Base-by-base conservation (phyloP, 202 grass and related monocot species). In the Carex sylvatica region DNA sequence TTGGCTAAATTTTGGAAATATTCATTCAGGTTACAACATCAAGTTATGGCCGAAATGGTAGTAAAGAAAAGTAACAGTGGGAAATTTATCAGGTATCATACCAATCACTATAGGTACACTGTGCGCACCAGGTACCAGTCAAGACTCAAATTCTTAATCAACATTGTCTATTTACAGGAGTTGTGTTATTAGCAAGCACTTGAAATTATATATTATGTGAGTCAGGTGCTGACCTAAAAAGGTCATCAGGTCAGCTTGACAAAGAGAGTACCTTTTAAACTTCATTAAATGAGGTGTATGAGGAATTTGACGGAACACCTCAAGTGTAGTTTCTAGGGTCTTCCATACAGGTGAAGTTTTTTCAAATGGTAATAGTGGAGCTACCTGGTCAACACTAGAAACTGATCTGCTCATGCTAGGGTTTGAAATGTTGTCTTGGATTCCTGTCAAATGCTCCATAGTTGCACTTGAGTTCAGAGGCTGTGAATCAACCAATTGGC, bases 291-390 rank as follows among this genome's bases (percentile, higher is more conserved):
- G 79, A 60, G 91, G 91, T 19, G 5, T 74, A 66, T 94, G 91
- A 0, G 88, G 85, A 65, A 83, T 65, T n/a, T 15, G n/a, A 19
- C 9, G 62, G 82, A 94, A 97, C 49, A 97, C 68, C 22, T 89
- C 80, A 80, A 88, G 79, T 65, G 91, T 84, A 28, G 86, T 83
- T 42, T 90, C 84, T 16, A 94, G 65, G 2, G 84, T 83, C 79
- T 88, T 61, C 94, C 94, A 97, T 40, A 94, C 0, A 1, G 83
- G 65, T 5, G 81, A 94, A 55, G 44, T 87, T 78, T 86, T 94
- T 70, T 78, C 49, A 13, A 94, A 92, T 68, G 91, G 86, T 59
- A 89, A 35, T 4, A 28, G 6, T 30, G 2, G 72, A 14, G 23
- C 14, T 31, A 24, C 72, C 26, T 75, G 72, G 24, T 16, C 49